A percentile compares a stretch with the other conserved stretches of the same genome.
Evolutionary conservation across 345 rosid species (phyloP).

Genomic region (Sisymbrium irio): DNA sequence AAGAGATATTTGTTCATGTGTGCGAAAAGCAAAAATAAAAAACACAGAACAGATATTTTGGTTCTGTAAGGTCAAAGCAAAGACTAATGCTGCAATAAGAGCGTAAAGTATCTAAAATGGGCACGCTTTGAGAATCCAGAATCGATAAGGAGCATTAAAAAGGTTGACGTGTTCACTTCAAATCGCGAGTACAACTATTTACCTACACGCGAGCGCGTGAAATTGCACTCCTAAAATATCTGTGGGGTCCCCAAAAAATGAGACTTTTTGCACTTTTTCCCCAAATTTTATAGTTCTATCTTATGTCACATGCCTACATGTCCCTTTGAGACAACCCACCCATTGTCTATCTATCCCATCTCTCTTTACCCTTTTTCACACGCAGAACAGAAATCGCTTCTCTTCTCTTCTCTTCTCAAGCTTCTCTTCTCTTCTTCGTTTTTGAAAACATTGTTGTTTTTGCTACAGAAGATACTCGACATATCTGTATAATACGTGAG

Average conservation of each 20-base stretch:
- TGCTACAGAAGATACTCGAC: constrained; percentile 3
- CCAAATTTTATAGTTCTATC: constrained; percentile 1
- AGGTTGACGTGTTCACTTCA: neutral
- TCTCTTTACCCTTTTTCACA: constrained; percentile 8
- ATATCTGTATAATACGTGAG: constrained; percentile 40
- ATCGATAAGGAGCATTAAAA: neutral
- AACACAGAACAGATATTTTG: constrained; percentile 12
- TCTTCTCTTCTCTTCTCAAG: neutral
- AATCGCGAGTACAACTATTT: neutral
- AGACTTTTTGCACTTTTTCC: constrained; percentile 19
- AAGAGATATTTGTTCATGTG: constrained; percentile 25
- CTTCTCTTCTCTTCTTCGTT: constrained; percentile 3
- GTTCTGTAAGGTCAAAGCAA: constrained; percentile 6
- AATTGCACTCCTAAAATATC: neutral
- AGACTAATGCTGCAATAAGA: neutral
- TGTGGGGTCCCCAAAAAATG: constrained; percentile 3
- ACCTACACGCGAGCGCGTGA: neutral
- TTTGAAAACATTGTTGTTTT: neutral
- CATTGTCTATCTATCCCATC: constrained; percentile 43
- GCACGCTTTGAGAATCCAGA: neutral
- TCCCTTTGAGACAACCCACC: constrained; percentile 38
- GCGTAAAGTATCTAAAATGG: neutral
- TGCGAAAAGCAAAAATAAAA: neutral
- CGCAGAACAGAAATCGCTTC: neutral
- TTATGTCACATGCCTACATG: constrained; percentile 41